Evolutionary conservation across 371 early-diverging fungal species (phyloP).

Genomic region (Lichtheimia hyalospora): DNA sequence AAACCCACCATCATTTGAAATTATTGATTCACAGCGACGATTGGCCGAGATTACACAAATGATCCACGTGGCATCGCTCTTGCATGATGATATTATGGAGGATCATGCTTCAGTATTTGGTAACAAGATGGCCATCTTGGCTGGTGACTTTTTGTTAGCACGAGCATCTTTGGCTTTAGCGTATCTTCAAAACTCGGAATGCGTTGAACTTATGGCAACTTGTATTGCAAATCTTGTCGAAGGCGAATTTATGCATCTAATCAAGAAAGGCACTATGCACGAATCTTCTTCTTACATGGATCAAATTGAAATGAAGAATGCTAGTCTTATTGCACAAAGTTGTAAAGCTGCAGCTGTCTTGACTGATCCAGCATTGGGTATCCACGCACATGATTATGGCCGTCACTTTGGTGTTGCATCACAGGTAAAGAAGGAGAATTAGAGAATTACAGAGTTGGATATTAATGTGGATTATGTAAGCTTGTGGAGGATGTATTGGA

Average conservation of each 20-base stretch:
- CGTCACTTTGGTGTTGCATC: conserved; percentile 90
- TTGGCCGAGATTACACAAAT: conserved; percentile 95
- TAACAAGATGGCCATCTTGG: conserved; percentile 95
- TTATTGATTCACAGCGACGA: conserved; percentile 85
- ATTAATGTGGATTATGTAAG: conserved; percentile 37
- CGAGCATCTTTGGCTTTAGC: conserved; percentile 91
- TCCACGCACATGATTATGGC: conserved; percentile 82
- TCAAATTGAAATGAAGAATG: conserved; percentile 93
- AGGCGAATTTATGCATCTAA: conserved; percentile 94
- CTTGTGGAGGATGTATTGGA: conserved; percentile 90
- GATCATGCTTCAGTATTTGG: conserved; percentile 75
- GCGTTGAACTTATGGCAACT: conserved; percentile 92
- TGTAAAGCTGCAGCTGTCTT: conserved; percentile 86
- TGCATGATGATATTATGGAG: conserved; percentile 96
- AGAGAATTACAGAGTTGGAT: neutral
- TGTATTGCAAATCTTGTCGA: conserved; percentile 92
- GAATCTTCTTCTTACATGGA: conserved; percentile 72
- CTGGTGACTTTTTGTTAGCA: conserved; percentile 92
- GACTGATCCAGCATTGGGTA: conserved; percentile 71
- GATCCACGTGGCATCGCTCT: conserved; percentile 93
- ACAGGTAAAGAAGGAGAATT: conserved; percentile 62
- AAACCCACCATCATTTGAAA: conserved; percentile 51
- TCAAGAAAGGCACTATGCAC: conserved; percentile 40
- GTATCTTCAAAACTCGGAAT: conserved; percentile 81
- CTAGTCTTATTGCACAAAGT: conserved; percentile 90